Evolutionary conservation across 257 asterid species (phyloP).

Genomic region (Lithospermum erythrorhizon): DNA sequence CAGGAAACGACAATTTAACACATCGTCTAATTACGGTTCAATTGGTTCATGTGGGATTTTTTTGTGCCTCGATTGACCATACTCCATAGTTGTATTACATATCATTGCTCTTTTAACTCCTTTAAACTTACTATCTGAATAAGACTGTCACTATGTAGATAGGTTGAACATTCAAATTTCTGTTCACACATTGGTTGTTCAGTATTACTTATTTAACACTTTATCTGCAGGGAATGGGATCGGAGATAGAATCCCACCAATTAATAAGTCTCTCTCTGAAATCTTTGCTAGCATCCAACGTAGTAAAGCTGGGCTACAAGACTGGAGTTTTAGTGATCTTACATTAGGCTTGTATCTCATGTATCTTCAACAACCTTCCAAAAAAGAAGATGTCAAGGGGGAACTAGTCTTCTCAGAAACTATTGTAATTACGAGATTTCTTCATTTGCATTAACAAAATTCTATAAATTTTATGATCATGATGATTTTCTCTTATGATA

Average conservation of each 20-base stretch:
- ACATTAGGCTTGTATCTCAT: constrained; percentile 83
- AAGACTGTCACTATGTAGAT: no score
- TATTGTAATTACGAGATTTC: constrained; percentile 34
- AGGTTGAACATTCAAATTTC: no score
- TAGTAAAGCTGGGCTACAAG: constrained; percentile 84
- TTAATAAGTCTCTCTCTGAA: constrained; percentile 56
- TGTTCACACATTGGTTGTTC: not conserved
- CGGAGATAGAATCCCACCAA: constrained; percentile 40
- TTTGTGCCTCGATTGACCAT: no score
- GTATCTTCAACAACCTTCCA: constrained; percentile 81
- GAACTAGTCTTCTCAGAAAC: constrained; percentile 61
- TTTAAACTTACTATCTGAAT: not conserved
- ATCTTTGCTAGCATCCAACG: constrained; percentile 71
- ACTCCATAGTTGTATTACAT: no score
- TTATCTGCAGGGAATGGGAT: constrained; percentile 39
- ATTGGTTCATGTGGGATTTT: not conserved
- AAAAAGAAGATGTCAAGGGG: constrained; percentile 64
- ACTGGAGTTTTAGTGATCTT: constrained; percentile 93
- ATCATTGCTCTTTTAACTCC: not conserved
- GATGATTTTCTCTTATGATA: not conserved
- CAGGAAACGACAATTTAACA: not conserved
- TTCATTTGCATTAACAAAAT: not conserved
- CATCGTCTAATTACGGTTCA: not conserved
- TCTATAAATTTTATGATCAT: not conserved
- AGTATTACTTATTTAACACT: not conserved